phyloP scores from a whole-genome alignment of 225 moss, liverwort and hornwort genomes.

The Lunularia cruciata region DNA sequence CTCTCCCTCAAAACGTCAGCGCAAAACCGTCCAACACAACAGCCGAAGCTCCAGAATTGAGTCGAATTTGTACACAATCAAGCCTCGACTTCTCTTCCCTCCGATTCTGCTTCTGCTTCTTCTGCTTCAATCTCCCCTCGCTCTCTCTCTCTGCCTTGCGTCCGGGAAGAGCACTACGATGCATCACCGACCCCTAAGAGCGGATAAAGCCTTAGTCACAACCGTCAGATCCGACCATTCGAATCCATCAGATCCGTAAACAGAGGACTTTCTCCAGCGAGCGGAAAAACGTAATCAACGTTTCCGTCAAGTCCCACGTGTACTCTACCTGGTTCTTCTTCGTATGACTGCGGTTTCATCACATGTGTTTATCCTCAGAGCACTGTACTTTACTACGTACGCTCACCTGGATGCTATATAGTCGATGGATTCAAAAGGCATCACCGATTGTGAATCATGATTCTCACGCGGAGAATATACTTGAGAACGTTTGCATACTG shows the following conservation, averaged over 20 bases:
- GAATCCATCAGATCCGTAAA: background rate
- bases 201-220: background rate
- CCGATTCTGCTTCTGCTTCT: background rate
- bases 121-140: background rate
- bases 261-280: background rate
- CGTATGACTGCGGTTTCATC: too few species aligned
- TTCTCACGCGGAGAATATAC: too few species aligned
- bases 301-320: background rate
- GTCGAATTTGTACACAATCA: background rate
- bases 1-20: background rate
- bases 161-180: background rate
- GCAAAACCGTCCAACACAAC: background rate
- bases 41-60: background rate
- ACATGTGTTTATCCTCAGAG: too few species aligned
- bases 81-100: background rate
- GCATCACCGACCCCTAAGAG: slow-evolving; percentile 16
- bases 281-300: slow-evolving; percentile 8
- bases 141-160: background rate
- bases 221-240: slow-evolving; percentile 13
- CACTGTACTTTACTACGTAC: too few species aligned
- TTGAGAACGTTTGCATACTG: too few species aligned
- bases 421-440: too few species aligned
- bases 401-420: too few species aligned
- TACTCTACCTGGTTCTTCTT: background rate
- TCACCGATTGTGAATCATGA: too few species aligned